Conservation (phyloP, 1,139 yeast genomes). For the Dujonia santamariae region DNA sequence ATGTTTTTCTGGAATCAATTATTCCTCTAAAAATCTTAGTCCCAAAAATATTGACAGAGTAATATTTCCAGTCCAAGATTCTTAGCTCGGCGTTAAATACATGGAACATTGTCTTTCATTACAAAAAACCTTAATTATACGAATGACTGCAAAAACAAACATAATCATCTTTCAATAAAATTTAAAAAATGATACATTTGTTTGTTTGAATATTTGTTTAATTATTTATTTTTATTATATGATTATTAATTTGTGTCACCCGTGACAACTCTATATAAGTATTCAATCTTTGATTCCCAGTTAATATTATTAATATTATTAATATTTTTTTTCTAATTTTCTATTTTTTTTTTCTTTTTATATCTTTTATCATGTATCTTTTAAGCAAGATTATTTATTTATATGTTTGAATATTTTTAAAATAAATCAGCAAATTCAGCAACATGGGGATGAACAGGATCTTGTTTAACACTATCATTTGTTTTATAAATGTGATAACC, state of each 20-base stretch:
- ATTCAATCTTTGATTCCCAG: background rate
- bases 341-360: background rate
- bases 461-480: background rate
- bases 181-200: no score
- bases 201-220: no score
- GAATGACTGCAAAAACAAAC: no score
- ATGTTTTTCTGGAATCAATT: no score
- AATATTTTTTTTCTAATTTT: background rate
- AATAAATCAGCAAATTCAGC: conserved; percentile 50
- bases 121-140: no score
- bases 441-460: conserved; percentile 39
- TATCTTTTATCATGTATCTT: no score
- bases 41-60: no score
- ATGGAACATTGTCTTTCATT: no score
- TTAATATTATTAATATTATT: background rate
- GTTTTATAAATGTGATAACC: conserved; percentile 1
- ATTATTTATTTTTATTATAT: conserved; percentile 1
- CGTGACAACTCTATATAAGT: conserved; percentile 4
- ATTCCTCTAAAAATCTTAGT: no score
- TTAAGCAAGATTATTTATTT: background rate
- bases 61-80: no score
- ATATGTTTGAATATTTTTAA: conserved; percentile 13
- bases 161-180: no score
- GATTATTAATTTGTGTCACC: conserved; percentile 3
- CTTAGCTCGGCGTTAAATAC: no score